Evolutionary conservation across 1,139 yeast genomes (phyloP).

Genomic region (Yamadazyma oceani): DNA sequence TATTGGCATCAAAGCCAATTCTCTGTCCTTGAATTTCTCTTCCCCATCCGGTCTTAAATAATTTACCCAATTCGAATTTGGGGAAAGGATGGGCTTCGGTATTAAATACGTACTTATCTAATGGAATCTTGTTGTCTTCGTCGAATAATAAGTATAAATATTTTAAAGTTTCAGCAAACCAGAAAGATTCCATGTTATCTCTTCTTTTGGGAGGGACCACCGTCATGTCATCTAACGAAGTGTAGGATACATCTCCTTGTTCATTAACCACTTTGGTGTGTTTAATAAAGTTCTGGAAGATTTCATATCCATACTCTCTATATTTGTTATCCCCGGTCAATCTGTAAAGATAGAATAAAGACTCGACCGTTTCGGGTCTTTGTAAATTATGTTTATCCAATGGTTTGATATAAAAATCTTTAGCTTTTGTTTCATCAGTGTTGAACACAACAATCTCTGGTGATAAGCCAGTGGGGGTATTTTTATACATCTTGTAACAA

Average conservation of each 20-base stretch:
- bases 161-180: conserved; percentile 93
- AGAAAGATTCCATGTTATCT: conserved; percentile 88
- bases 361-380: conserved; percentile 94
- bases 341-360: conserved; percentile 76
- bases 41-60: conserved; percentile 67
- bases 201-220: conserved; percentile 51
- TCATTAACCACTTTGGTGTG: conserved; percentile 52
- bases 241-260: conserved; percentile 60
- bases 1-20: conserved; percentile 17
- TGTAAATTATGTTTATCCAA: conserved; percentile 81
- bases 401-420: conserved; percentile 69
- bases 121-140: conserved; percentile 54
- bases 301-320: conserved; percentile 89
- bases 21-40: conserved; percentile 24
- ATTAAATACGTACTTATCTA: conserved; percentile 75
- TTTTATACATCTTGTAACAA: conserved; percentile 80
- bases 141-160: conserved; percentile 83
- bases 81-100: conserved; percentile 96
- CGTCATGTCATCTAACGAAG: conserved; percentile 68
- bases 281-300: conserved; percentile 68
- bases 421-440: conserved; percentile 26
- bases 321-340: conserved; percentile 80
- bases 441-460: conserved; percentile 90
- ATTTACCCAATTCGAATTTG: conserved; percentile 52
- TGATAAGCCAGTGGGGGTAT: conserved; percentile 68